These are phyloP conservation scores for Trichoderma sp. DNA, from an alignment of 2,329 filamentous ascomycete genomes.

Conservation along the genomic window DNA sequence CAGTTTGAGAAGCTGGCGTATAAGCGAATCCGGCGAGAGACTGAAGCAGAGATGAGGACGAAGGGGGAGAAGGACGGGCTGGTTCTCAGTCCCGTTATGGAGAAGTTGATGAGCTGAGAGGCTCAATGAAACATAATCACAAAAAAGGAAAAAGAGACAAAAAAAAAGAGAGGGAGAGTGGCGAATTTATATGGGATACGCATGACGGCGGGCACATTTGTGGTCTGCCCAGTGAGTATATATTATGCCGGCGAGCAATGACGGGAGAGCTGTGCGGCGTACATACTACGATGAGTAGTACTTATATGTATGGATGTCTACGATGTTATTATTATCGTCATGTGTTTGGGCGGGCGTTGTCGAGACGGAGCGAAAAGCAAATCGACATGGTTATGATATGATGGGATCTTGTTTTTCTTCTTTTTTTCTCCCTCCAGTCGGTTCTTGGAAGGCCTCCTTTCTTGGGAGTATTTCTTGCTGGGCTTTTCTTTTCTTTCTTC, in stretches of 20 bases:
- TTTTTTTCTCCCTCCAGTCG: not conserved
- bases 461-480: not conserved
- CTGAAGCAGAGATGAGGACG: conserved; percentile 49
- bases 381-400: conserved; percentile 5
- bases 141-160: not conserved
- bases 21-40: conserved; percentile 70
- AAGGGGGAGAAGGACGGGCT: conserved; percentile 46
- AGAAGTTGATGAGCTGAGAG: conserved; percentile 49
- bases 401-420: not conserved
- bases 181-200: conserved; percentile 10
- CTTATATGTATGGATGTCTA: not conserved
- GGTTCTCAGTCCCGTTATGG: conserved; percentile 34
- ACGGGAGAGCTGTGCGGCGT: not conserved
- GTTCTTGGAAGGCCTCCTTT: not conserved
- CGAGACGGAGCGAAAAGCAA: not conserved
- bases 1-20: conserved; percentile 87
- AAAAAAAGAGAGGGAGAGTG: not conserved
- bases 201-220: not conserved
- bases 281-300: not conserved
- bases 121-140: not conserved
- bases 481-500: not conserved
- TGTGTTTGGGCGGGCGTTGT: not conserved
- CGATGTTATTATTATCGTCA: not conserved
- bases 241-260: not conserved
- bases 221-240: not conserved